Evolutionary conservation across 1,284 basidiomycete genomes (phyloP).

Genomic region (Tausonia pullulans): DNA sequence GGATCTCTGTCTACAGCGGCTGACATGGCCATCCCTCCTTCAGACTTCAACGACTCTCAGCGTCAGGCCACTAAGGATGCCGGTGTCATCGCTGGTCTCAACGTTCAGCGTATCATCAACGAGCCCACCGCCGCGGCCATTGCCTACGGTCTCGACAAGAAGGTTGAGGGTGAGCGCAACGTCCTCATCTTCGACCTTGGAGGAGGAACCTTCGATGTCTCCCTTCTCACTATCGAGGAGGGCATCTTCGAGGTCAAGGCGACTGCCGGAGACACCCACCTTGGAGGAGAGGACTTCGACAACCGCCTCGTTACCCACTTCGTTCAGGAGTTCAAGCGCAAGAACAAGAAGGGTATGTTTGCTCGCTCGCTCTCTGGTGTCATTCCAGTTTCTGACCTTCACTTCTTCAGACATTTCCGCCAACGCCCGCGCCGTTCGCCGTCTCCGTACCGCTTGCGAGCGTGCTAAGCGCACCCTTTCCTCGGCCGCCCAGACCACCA

Average conservation of each 20-base stretch:
- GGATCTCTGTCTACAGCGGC: slow-evolving; percentile 20
- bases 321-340: slow-evolving; percentile 96
- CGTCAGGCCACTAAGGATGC: slow-evolving; percentile 94
- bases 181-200: slow-evolving; percentile 97
- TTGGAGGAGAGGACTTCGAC: slow-evolving; percentile 99
- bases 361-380: slow-evolving; percentile 25
- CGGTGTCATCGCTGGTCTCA: slow-evolving; percentile 76
- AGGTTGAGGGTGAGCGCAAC: slow-evolving; percentile 68
- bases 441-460: slow-evolving; percentile 95
- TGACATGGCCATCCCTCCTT: slow-evolving; percentile 35
- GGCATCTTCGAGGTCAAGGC: slow-evolving; percentile 95
- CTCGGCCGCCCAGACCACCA: slow-evolving; percentile 89
- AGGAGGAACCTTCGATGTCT: slow-evolving; percentile 99
- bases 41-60: slow-evolving; percentile 97
- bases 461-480: slow-evolving; percentile 98
- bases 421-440: slow-evolving; percentile 91
- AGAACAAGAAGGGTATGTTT: slow-evolving; percentile 84
- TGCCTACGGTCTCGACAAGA: slow-evolving; percentile 68
- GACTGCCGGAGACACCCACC: slow-evolving; percentile 92
- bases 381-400: slow-evolving; percentile 22
- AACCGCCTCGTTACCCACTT: slow-evolving; percentile 98
- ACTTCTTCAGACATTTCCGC: slow-evolving; percentile 57
- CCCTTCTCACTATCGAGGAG: slow-evolving; percentile 93
- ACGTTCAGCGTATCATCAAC: slow-evolving; percentile 93
- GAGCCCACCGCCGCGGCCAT: slow-evolving; percentile 92